Conservation (phyloP, 768 basidiomycete species). For the Hygrocybe punicea region DNA sequence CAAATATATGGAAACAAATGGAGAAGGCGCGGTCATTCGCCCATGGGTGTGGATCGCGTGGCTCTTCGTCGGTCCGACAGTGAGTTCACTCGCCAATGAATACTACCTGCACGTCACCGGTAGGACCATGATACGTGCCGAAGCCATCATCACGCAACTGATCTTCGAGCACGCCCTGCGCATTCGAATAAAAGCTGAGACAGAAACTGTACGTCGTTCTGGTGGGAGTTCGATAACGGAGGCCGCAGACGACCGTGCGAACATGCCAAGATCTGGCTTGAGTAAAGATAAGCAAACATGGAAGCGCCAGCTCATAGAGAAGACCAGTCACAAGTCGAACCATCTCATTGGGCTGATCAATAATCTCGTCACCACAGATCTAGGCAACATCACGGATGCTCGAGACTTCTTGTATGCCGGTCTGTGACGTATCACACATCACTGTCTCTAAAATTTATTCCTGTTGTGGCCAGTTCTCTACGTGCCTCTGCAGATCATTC, state of each 20-base stretch:
- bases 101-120: constrained; percentile 52
- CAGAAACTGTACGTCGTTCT: neutral
- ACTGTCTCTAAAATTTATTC: neutral
- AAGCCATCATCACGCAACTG: constrained; percentile 44
- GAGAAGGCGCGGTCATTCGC: constrained; percentile 45
- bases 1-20: constrained; percentile 59
- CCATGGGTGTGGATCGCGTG: constrained; percentile 69
- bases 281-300: neutral
- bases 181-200: constrained; percentile 55
- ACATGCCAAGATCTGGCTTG: neutral
- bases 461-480: constrained; percentile 29
- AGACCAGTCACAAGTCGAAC: constrained; percentile 14
- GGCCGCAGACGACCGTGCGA: neutral
- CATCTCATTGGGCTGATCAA: constrained; percentile 74
- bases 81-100: constrained; percentile 46
- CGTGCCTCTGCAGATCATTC: constrained; percentile 40
- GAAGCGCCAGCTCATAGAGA: neutral
- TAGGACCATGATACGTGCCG: constrained; percentile 43
- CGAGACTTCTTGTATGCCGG: constrained; percentile 34
- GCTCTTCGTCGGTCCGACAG: constrained; percentile 48
- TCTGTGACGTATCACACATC: constrained; percentile 7
- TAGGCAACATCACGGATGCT: constrained; percentile 36
- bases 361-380: constrained; percentile 69
- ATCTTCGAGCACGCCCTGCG: constrained; percentile 51
- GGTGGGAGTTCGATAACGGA: neutral